A percentile compares a stretch with the other conserved stretches of the same genome.
Conservation (phyloP, 2,329 filamentous ascomycete species). For the Calycina herbarum region DNA sequence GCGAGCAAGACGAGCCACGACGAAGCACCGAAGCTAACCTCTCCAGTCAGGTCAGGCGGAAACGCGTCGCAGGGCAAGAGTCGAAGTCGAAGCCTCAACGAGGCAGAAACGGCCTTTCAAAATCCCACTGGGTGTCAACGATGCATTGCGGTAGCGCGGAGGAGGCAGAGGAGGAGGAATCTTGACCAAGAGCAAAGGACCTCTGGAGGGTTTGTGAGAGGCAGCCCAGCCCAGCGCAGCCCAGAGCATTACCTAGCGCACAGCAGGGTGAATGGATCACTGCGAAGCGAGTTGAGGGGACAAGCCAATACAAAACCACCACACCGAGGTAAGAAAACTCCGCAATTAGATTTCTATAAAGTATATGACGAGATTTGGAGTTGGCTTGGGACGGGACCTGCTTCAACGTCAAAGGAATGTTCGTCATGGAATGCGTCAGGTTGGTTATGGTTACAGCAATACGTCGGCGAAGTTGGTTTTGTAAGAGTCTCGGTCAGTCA, state of each 20-base stretch:
- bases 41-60: slow-evolving; percentile 20
- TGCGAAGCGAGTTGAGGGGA: not conserved
- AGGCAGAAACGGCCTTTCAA: slow-evolving; percentile 33
- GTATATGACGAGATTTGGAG: not conserved
- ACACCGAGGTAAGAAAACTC: not conserved
- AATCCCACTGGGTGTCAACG: slow-evolving; percentile 32
- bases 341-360: not conserved
- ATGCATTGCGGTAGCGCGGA: slow-evolving; percentile 30
- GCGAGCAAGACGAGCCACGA: slow-evolving; percentile 9
- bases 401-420: not conserved
- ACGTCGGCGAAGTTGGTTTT: not conserved
- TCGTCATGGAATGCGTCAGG: not conserved
- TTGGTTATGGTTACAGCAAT: not conserved
- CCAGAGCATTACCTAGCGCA: not conserved
- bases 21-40: not conserved
- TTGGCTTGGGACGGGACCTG: not conserved
- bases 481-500: not conserved
- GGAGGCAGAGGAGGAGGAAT: slow-evolving; percentile 6
- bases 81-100: slow-evolving; percentile 27
- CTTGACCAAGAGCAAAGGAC: not conserved
- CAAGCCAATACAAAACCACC: not conserved
- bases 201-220: not conserved
- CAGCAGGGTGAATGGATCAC: slow-evolving; percentile 6
- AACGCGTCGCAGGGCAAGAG: slow-evolving; percentile 30
- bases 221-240: not conserved